Evolutionary conservation across 495 filamentous ascomycete genomes (phyloP).

Genomic region (Neurospora sublineolata): DNA sequence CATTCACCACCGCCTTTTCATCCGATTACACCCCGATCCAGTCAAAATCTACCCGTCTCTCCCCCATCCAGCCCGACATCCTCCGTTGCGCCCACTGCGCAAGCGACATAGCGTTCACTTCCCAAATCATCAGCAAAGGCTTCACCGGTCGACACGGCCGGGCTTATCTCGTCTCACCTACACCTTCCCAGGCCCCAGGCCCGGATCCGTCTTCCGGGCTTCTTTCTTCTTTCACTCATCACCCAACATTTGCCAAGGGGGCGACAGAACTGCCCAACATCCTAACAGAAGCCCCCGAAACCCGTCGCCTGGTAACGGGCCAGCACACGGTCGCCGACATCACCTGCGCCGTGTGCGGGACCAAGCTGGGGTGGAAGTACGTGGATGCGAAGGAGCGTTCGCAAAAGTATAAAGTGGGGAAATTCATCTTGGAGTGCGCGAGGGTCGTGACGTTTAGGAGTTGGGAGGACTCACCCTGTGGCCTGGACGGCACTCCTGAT

Average conservation of each 20-base stretch:
- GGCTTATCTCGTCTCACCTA: constrained; percentile 69
- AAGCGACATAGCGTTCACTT: constrained; percentile 60
- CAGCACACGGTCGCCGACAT: constrained; percentile 54
- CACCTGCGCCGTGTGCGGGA: constrained; percentile 42
- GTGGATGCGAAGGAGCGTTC: constrained; percentile 67
- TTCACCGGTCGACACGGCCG: constrained; percentile 92
- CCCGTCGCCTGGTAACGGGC: constrained; percentile 69
- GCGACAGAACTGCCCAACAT: constrained; percentile 33
- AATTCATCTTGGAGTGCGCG: constrained; percentile 87
- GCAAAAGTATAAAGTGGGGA: constrained; percentile 89
- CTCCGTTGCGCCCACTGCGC: constrained; percentile 67
- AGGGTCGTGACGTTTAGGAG: constrained; percentile 51
- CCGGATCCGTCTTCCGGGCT: neutral
- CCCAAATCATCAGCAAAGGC: constrained; percentile 79
- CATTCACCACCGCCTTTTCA: constrained; percentile 13
- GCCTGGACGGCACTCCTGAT: neutral
- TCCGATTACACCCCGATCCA: neutral
- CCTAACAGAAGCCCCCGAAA: constrained; percentile 42
- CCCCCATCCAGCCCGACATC: constrained; percentile 29
- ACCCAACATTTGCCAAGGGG: neutral
- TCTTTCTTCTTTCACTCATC: neutral
- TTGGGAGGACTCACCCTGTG: constrained; percentile 47
- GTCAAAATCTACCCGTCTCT: constrained; percentile 7
- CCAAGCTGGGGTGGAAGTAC: constrained; percentile 87
- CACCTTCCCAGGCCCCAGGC: constrained; percentile 8